A percentile compares a stretch with the other conserved stretches of the same genome.
Conservation (phyloP, 805 yeast genomes). For the Torulaspora gathmanii region DNA sequence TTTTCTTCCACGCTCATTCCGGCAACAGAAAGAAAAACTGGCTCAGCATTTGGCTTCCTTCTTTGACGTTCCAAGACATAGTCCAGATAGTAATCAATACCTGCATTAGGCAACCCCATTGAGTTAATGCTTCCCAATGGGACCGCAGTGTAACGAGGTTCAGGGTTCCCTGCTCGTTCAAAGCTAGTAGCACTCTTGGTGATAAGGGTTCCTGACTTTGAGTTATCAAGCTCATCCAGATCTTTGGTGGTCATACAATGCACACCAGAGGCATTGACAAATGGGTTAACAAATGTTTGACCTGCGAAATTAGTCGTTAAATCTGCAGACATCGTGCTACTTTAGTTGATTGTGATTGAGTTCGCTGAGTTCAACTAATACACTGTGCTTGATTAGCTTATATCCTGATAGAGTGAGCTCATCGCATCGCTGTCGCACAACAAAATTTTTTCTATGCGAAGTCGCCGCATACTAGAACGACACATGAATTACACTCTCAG, state of each 20-base stretch:
- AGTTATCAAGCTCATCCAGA: conserved; percentile 25
- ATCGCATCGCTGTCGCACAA: not conserved
- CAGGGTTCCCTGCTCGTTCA: conserved; percentile 31
- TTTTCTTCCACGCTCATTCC: conserved; percentile 34
- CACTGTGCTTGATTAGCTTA: not conserved
- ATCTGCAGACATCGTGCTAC: conserved; percentile 11
- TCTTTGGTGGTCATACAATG: conserved; percentile 31
- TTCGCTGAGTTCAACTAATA: not conserved
- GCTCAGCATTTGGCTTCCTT: conserved; percentile 14
- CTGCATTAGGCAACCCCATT: conserved; percentile 34
- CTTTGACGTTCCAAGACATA: conserved; percentile 25
- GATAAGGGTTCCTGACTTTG: conserved; percentile 30
- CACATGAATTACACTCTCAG: no score
- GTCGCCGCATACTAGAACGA: no score
- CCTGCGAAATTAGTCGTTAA: conserved; percentile 22
- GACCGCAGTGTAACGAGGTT: conserved; percentile 32
- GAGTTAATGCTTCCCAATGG: conserved; percentile 34
- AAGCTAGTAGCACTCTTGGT: conserved; percentile 30
- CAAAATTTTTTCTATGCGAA: not conserved
- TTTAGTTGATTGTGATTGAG: not conserved
- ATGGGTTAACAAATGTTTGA: conserved; percentile 26
- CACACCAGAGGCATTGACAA: conserved; percentile 35
- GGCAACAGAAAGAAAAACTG: conserved; percentile 30
- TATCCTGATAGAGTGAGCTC: not conserved
- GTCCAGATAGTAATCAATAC: conserved; percentile 29